These are phyloP conservation scores for Torulaspora microellipsoides DNA, from an alignment of 805 yeast genomes.

Conservation along the genomic window DNA sequence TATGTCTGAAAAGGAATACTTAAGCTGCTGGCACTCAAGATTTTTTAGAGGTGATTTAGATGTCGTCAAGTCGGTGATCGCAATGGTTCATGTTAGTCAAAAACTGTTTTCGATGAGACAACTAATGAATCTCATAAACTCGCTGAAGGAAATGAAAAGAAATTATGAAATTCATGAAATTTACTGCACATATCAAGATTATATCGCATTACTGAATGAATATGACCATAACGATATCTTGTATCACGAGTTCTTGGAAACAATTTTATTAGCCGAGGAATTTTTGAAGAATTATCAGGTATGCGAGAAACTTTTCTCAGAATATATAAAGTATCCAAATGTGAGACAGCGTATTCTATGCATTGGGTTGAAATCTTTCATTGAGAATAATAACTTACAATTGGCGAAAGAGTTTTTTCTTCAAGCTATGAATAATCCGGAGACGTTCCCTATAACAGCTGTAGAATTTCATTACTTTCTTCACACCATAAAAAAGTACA, in stretches of 20 bases:
- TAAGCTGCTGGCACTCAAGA: slow-evolving; percentile 16
- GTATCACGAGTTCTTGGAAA: slow-evolving; percentile 14
- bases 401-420: slow-evolving; percentile 32
- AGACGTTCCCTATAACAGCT: slow-evolving; percentile 25
- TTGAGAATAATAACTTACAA: slow-evolving; percentile 25
- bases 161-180: slow-evolving; percentile 23
- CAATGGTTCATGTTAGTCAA: slow-evolving; percentile 6
- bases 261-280: slow-evolving; percentile 19
- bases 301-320: slow-evolving; percentile 28
- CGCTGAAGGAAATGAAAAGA: slow-evolving; percentile 10
- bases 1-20: slow-evolving; percentile 6
- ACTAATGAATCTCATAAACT: slow-evolving; percentile 12
- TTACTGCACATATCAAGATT: slow-evolving; percentile 12
- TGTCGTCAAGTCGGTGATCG: slow-evolving; percentile 10
- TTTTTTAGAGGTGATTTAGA: slow-evolving; percentile 16
- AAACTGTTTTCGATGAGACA: slow-evolving; percentile 19
- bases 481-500: slow-evolving; percentile 13
- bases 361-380: slow-evolving; percentile 28
- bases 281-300: slow-evolving; percentile 17
- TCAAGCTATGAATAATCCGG: slow-evolving; percentile 28
- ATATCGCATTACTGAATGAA: slow-evolving; percentile 6
- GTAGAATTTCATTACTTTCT: slow-evolving; percentile 20
- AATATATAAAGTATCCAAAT: slow-evolving; percentile 25
- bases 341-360: slow-evolving; percentile 19
- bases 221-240: background rate